Evolutionary conservation across 2,329 filamentous ascomycete genomes (phyloP), one percentile per base, ranked within the genome.

Genomic region (Cladobotryum protrusum): DNA sequence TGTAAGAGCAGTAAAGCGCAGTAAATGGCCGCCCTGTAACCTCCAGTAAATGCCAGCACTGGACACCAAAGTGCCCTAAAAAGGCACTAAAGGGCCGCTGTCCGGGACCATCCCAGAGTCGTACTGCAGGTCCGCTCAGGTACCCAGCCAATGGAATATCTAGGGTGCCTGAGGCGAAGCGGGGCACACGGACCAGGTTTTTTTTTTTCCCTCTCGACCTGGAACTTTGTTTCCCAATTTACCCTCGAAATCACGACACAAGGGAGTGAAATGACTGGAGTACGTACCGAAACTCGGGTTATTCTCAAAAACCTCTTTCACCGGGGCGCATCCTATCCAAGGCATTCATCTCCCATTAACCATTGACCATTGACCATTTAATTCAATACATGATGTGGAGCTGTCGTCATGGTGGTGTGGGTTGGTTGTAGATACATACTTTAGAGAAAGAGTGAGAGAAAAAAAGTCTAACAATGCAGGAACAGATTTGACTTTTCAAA

Each of bases 101-200:
- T 44, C 44, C 39, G 49, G 41, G 19, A 44, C 35, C 46, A 33
- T 45, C 42, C 34, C 46, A 43, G 50, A 46, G 45, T 45, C 46
- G 9, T 14, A n/a, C 41, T 43, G 50, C 60, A 59, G 48, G 33
- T 43, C 54, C 48, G 56, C 54, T 58, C 61, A 62, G 62, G 62
- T 56, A 61, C 61, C 53, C 51, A 53, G 43, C 64, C 64, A 67
- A 66, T 67, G 18, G 54, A 43, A 15, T 44, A 9, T 47, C n/a
- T 20, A 20, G 29, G 47, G 61, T 64, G 50, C 61, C 61, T 63
- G 59, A 51, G 51, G 46, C 42, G 50, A 24, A 18, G 33, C 20
- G 43, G 42, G 48, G 35, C 18, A n/a, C 34, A 29, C 15, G 19
- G 19, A 40, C 41, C 36, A 29, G 18, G 14, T 37, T 24, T 37